Evolutionary conservation across 352 stramenopile species (phyloP).

Genomic region (Phytopythium mirpurense): DNA sequence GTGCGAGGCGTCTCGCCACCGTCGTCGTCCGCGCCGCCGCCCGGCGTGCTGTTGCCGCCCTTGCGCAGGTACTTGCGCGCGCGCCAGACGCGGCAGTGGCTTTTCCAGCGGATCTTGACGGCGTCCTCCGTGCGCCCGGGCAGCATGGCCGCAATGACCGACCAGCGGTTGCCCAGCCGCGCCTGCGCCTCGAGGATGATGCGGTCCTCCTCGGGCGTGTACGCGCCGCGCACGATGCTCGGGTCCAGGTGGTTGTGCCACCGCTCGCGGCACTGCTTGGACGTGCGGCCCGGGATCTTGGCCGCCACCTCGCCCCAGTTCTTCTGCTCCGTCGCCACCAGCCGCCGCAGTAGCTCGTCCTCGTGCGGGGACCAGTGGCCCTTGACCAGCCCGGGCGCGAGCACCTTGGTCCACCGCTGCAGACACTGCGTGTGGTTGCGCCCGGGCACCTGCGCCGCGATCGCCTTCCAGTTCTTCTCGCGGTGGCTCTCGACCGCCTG

Average conservation of each 20-base stretch:
- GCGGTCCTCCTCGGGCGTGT: slow-evolving; percentile 85
- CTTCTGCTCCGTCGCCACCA: slow-evolving; percentile 82
- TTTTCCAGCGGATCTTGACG: slow-evolving; percentile 93
- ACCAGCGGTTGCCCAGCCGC: slow-evolving; percentile 86
- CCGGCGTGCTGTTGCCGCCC: slow-evolving; percentile 29
- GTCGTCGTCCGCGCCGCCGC: slow-evolving; percentile 22
- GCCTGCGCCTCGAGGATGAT: slow-evolving; percentile 85
- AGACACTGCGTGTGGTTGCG: slow-evolving; percentile 91
- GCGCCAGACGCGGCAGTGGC: slow-evolving; percentile 78
- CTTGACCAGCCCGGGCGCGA: slow-evolving; percentile 85
- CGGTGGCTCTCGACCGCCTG: slow-evolving; percentile 81
- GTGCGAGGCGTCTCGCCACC: slow-evolving; percentile 4
- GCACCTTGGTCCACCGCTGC: slow-evolving; percentile 89
- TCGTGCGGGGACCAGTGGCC: slow-evolving; percentile 90
- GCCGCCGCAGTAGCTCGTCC: slow-evolving; percentile 67
- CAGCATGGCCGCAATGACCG: slow-evolving; percentile 85
- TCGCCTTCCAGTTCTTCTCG: slow-evolving; percentile 92
- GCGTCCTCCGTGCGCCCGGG: slow-evolving; percentile 85
- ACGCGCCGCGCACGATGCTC: slow-evolving; percentile 84
- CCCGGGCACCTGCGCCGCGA: slow-evolving; percentile 80
- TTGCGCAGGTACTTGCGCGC: slow-evolving; percentile 81
- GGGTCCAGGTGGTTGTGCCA: slow-evolving; percentile 90
- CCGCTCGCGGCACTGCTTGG: slow-evolving; percentile 88
- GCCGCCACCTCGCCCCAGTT: slow-evolving; percentile 87
- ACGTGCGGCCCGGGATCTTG: slow-evolving; percentile 81